Evolutionary conservation across 352 stramenopile species (phyloP), one percentile per base, ranked within the genome.

Genomic region (Globisporangium solare): DNA sequence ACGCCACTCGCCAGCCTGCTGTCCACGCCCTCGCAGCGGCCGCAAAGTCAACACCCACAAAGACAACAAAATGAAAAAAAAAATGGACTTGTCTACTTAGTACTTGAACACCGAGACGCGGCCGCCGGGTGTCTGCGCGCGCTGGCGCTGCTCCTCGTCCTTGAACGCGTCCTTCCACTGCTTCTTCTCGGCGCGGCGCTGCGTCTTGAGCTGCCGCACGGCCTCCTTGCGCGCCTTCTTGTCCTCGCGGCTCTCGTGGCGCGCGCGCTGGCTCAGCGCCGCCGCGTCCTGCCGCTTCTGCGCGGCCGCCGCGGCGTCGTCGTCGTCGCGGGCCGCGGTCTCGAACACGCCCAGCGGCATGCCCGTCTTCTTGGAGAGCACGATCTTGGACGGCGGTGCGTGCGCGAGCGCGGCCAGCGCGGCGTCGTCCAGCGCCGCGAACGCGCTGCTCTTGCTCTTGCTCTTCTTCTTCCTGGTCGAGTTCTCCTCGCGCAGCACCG

Each of bases 131-230:
- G 75, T 89, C 63, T 88, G 75, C 53, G 64, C 67, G 24, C 71
- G 70, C 66, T 92, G 81, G 31, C 81, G 77, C 65, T 83, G 73
- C 66, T 97, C 92, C 63, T 98, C 95, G 31, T 98, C 84, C 64
- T 88, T 89, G 68, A 98, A 98, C 39, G 88, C 88, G 43, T 89
- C 77, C 66, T 96, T 97, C 58, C 87, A 96, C 64, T 96, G 87
- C 70, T 98, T 98, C 84, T 98, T 98, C 61, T 97, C 89, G 58
- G 90, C 85, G 22, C 95, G 75, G 48, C 90, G 80, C 66, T 96
- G 60, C 64, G 87, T 78, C 60, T 97, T 90, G 56, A 97, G 87
- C 71, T 88, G 74, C 73, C 98, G 98, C n/a, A 98, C 80, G 1
- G 71, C 67, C 24, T 84, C 67, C 62, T 99, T 99, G 32, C 96